Evolutionary conservation across 2,329 filamentous ascomycete genomes (phyloP).

Genomic region (Aspergillus carbonarius): DNA sequence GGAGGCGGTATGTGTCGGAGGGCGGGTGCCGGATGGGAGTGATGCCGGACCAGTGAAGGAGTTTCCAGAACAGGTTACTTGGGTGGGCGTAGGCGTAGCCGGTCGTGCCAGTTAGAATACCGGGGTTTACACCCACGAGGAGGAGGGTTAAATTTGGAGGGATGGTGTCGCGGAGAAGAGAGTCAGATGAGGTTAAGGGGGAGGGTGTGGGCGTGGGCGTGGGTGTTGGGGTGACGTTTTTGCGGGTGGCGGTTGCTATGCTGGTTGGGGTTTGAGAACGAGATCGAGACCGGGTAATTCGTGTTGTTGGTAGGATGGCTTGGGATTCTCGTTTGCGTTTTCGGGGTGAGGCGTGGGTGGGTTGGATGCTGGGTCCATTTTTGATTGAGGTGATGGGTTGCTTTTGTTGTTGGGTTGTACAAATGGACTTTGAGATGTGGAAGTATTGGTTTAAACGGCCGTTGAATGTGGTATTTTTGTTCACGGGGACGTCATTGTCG

Average conservation of each 20-base stretch:
- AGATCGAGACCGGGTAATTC: background rate
- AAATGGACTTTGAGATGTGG: slow-evolving; percentile 18
- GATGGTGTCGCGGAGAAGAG: slow-evolving; percentile 48
- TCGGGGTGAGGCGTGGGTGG: background rate
- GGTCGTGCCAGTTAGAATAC: slow-evolving; percentile 47
- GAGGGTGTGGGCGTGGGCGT: slow-evolving; percentile 19
- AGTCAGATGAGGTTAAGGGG: too few species aligned
- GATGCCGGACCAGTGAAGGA: slow-evolving; percentile 49
- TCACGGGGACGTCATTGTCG: slow-evolving; percentile 31
- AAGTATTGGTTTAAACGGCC: slow-evolving; percentile 37
- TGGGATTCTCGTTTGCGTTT: background rate
- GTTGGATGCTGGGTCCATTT: slow-evolving; percentile 1
- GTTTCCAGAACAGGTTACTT: slow-evolving; percentile 55
- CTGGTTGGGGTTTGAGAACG: slow-evolving; percentile 7
- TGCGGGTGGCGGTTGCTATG: slow-evolving; percentile 4
- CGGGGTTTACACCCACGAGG: slow-evolving; percentile 52
- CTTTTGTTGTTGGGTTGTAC: background rate
- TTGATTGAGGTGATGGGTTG: slow-evolving; percentile 2
- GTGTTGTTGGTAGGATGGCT: background rate
- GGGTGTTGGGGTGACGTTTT: slow-evolving; percentile 10
- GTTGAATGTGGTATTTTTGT: slow-evolving; percentile 37
- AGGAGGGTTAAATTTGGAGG: slow-evolving; percentile 46
- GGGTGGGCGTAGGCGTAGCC: slow-evolving; percentile 55
- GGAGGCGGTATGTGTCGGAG: slow-evolving; percentile 57
- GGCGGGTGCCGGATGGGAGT: slow-evolving; percentile 46